Evolutionary conservation across 352 stramenopile genomes (phyloP).

Genomic region (Phytophthora macrochlamydospora): DNA sequence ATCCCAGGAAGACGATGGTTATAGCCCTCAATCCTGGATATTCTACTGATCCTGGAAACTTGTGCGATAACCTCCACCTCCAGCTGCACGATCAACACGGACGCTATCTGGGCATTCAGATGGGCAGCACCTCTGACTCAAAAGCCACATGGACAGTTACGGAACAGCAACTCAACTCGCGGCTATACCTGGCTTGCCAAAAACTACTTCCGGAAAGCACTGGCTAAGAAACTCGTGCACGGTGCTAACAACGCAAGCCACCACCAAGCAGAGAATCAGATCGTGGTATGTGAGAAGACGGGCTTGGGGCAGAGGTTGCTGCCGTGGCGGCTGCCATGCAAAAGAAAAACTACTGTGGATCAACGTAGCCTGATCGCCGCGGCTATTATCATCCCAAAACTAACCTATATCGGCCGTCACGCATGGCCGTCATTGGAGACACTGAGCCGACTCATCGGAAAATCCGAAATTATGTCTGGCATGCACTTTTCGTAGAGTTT

Average conservation of each 20-base stretch:
- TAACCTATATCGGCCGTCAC: not conserved
- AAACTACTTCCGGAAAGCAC: constrained; percentile 24
- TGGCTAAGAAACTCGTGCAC: constrained; percentile 10
- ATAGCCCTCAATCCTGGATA: no score
- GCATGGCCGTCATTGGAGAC: not conserved
- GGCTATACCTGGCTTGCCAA: not conserved
- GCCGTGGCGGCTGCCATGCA: no score
- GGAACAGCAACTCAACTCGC: not conserved
- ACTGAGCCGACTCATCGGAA: not conserved
- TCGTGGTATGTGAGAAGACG: constrained; percentile 5
- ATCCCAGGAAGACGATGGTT: no score
- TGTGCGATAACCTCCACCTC: not conserved
- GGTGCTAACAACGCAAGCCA: no score
- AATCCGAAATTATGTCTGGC: not conserved
- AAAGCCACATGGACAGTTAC: not conserved
- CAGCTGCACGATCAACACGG: not conserved
- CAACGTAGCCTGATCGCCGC: not conserved
- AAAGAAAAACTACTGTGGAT: not conserved
- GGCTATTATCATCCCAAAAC: not conserved
- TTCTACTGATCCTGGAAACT: no score
- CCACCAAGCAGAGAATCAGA: no score
- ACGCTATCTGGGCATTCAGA: not conserved
- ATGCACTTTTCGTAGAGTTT: not conserved
- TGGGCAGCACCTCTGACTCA: not conserved
- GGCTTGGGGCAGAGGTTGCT: no score